Conservation (phyloP, 345 rosid genomes). For the Linum lewisii region DNA sequence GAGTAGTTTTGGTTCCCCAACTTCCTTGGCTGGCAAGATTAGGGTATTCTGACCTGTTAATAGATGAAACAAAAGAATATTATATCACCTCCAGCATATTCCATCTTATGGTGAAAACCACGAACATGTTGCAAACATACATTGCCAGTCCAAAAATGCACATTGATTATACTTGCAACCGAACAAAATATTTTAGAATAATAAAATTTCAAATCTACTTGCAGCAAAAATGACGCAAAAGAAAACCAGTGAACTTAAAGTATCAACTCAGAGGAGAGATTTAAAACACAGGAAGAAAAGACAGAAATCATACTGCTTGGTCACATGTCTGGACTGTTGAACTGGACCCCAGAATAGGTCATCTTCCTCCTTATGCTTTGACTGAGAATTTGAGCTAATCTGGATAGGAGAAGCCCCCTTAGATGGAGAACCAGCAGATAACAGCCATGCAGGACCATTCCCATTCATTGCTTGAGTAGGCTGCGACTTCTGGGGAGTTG, state of each 20-base stretch:
- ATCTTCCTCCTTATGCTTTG: conserved; percentile 64
- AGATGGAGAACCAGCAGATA: conserved; percentile 45
- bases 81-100: background rate
- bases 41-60: conserved; percentile 58
- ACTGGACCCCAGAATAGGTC: conserved; percentile 95
- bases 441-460: conserved; percentile 41
- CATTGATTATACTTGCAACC: background rate
- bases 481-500: conserved; percentile 46
- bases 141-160: background rate
- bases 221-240: no score
- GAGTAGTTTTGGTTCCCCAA: conserved; percentile 62
- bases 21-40: conserved; percentile 47
- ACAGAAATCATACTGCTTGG: conserved; percentile 56
- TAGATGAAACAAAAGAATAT: background rate
- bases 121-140: background rate
- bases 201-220: background rate
- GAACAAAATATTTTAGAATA: background rate
- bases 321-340: conserved; percentile 65
- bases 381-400: conserved; percentile 41
- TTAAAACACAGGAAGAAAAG: background rate
- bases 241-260: no score
- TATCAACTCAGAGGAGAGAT: background rate
- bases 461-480: conserved; percentile 35
- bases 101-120: background rate
- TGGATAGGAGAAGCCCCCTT: conserved; percentile 53